Evolutionary conservation across 1,284 basidiomycete species (phyloP).

Genomic region (Cryptococcus sp.): DNA sequence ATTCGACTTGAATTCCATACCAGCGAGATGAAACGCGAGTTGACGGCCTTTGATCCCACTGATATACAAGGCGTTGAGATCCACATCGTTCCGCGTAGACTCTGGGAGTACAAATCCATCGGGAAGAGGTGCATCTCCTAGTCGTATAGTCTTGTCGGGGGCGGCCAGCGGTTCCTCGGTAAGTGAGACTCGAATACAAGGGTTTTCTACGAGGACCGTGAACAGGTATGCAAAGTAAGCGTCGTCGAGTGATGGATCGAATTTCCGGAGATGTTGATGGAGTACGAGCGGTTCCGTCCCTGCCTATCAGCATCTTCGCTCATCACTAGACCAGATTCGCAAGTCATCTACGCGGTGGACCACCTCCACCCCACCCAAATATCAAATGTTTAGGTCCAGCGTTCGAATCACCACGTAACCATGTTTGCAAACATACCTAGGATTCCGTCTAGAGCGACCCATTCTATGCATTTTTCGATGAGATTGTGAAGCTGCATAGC

Average conservation of each 20-base stretch:
- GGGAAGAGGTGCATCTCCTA: slow-evolving; percentile 14
- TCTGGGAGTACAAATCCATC: slow-evolving; percentile 17
- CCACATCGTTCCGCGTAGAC: slow-evolving; percentile 3
- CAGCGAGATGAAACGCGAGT: slow-evolving; percentile 21
- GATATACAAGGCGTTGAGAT: slow-evolving; percentile 8
- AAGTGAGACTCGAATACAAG: slow-evolving; percentile 27
- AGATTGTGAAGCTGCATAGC: slow-evolving; percentile 43
- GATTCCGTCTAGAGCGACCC: slow-evolving; percentile 38
- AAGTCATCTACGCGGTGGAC: slow-evolving; percentile 14
- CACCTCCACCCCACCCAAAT: slow-evolving; percentile 15
- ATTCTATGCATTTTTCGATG: slow-evolving; percentile 39
- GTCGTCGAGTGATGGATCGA: slow-evolving; percentile 31
- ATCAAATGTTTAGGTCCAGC: slow-evolving; percentile 15
- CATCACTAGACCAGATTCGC: no score
- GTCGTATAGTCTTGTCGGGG: slow-evolving; percentile 12
- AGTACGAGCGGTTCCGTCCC: slow-evolving; percentile 29
- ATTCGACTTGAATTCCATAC: slow-evolving; percentile 21
- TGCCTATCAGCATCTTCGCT: slow-evolving; percentile 3
- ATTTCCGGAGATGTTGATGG: slow-evolving; percentile 21
- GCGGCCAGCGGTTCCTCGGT: slow-evolving; percentile 25
- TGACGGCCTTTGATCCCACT: slow-evolving; percentile 22
- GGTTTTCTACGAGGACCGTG: slow-evolving; percentile 27
- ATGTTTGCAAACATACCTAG: slow-evolving; percentile 36
- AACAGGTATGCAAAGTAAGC: slow-evolving; percentile 38
- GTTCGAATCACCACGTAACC: slow-evolving; percentile 6